phyloP scores from a whole-genome alignment of 768 basidiomycete genomes.

The Gloeophyllum trabeum region DNA sequence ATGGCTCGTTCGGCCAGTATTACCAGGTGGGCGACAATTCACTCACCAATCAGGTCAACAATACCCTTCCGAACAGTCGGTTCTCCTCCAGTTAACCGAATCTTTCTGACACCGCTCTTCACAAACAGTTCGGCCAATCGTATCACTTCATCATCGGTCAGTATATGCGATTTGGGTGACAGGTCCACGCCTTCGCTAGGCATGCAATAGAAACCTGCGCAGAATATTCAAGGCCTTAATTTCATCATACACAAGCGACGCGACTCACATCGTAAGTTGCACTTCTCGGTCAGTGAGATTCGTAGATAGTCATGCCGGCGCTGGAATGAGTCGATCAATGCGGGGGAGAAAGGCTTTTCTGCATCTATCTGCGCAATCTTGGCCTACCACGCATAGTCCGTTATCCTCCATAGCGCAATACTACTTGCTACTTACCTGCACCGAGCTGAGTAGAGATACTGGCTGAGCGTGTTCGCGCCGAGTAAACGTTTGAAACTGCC shows the following conservation, averaged over 20 bases:
- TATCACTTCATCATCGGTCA: conserved; percentile 68
- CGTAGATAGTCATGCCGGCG: conserved; percentile 80
- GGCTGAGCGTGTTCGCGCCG: too few species aligned
- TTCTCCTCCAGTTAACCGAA: conserved; percentile 82
- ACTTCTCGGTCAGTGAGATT: conserved; percentile 77
- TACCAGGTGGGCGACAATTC: neutral
- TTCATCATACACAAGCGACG: conserved; percentile 5
- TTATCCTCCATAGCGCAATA: too few species aligned
- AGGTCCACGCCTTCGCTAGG: conserved; percentile 70
- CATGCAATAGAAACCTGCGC: conserved; percentile 85
- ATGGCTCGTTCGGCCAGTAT: conserved; percentile 4
- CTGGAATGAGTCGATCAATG: conserved; percentile 53
- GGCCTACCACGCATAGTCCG: too few species aligned
- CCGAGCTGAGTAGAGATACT: too few species aligned
- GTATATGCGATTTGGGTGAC: conserved; percentile 54
- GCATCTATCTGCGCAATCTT: conserved; percentile 46
- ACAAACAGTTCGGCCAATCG: conserved; percentile 73
- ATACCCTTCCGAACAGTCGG: conserved; percentile 76
- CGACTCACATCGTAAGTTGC: conserved; percentile 71
- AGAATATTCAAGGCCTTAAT: conserved; percentile 1
- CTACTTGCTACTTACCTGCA: too few species aligned
- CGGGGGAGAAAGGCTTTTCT: conserved; percentile 32
- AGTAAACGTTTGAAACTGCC: too few species aligned
- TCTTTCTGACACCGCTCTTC: conserved; percentile 73
- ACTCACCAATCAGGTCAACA: conserved; percentile 53